phyloP scores from a whole-genome alignment of 192 early-diverging fungal genomes.

The Linnemannia schmuckeri region DNA sequence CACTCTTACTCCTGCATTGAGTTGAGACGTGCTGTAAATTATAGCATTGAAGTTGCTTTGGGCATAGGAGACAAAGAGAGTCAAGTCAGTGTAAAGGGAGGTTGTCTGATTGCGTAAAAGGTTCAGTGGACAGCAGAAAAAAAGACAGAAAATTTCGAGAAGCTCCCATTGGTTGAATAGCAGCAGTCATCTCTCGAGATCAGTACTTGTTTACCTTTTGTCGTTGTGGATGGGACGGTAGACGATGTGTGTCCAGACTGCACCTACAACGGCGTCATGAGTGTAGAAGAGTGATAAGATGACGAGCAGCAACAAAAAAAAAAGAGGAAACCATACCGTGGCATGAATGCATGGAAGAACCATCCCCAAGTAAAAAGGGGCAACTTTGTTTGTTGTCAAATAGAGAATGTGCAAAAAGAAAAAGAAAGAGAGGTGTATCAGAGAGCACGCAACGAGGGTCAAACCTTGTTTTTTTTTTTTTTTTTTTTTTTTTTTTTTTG shows the following conservation, averaged over 20 bases:
- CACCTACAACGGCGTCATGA: too few species aligned
- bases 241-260: not conserved
- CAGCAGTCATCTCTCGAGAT: conserved; percentile 1
- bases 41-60: too few species aligned
- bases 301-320: too few species aligned
- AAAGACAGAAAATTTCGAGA: not conserved
- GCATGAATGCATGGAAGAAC: not conserved
- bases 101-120: not conserved
- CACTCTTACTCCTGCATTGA: too few species aligned
- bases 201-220: not conserved
- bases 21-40: too few species aligned
- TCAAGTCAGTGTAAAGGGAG: not conserved
- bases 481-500: conserved; percentile 21
- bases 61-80: not conserved
- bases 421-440: conserved; percentile 9
- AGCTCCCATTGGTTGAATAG: not conserved
- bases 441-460: not conserved
- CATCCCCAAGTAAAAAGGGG: not conserved
- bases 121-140: not conserved
- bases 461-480: conserved; percentile 31
- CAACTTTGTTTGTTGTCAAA: not conserved
- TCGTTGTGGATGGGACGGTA: not conserved
- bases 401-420: not conserved
- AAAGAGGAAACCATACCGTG: not conserved
- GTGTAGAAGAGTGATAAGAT: too few species aligned